These are phyloP conservation scores for Hirsutella rhossiliensis DNA, from an alignment of 2,329 filamentous ascomycete species.

Conservation along the genomic window DNA sequence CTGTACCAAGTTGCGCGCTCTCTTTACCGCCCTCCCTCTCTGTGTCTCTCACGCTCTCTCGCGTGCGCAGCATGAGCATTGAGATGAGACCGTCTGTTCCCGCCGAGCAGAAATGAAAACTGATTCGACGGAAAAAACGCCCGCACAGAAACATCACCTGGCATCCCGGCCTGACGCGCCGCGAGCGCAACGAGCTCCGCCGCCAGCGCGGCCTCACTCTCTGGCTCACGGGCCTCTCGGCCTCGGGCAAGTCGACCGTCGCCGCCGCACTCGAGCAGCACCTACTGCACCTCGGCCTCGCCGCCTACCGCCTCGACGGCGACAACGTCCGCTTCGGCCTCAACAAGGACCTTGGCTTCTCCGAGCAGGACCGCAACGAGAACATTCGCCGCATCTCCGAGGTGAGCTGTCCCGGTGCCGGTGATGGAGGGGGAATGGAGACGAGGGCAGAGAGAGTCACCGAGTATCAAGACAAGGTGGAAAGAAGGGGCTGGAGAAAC, in stretches of 20 bases:
- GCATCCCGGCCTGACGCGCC: conserved; percentile 70
- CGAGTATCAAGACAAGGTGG: neutral
- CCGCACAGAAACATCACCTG: conserved; percentile 74
- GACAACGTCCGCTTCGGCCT: conserved; percentile 98
- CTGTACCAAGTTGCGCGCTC: too few relatives aligned
- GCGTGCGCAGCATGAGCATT: too few relatives aligned
- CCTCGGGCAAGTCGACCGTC: conserved; percentile 93
- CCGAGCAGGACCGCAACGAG: conserved; percentile 85
- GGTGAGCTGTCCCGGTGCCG: conserved; percentile 24
- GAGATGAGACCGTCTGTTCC: too few relatives aligned
- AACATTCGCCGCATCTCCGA: conserved; percentile 96
- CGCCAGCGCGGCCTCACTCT: conserved; percentile 86
- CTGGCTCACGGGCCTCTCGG: conserved; percentile 95
- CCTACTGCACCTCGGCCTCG: conserved; percentile 70
- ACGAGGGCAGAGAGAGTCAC: neutral
- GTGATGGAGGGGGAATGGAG: neutral
- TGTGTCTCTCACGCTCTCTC: too few relatives aligned
- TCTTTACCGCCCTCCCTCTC: too few relatives aligned
- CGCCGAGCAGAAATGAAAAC: too few relatives aligned
- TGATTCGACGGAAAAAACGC: too few relatives aligned
- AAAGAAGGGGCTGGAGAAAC: too few relatives aligned
- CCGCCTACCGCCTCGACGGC: conserved; percentile 88
- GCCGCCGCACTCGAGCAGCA: conserved; percentile 96
- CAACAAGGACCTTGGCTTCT: conserved; percentile 96
- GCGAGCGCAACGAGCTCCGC: conserved; percentile 62